Conservation (phyloP, 108 stramenopile genomes). For the Licmophora abbreviata region DNA sequence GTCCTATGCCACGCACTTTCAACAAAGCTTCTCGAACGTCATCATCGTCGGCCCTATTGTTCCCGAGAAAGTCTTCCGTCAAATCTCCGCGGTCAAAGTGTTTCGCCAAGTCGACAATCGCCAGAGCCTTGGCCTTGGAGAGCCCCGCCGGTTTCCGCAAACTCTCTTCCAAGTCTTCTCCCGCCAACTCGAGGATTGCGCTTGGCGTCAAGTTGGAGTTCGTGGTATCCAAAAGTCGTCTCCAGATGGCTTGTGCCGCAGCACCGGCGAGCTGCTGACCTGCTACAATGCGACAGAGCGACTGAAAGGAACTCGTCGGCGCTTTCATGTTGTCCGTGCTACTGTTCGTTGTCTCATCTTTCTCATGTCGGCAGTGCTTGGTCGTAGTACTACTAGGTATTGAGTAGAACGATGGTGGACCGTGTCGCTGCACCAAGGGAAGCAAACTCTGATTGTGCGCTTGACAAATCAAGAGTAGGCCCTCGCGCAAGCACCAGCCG, state of each 20-base stretch:
- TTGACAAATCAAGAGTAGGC: too few relatives aligned
- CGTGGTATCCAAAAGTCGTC: slow-evolving; percentile 16
- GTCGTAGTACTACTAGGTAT: too few relatives aligned
- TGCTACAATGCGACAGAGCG: slow-evolving; percentile 39
- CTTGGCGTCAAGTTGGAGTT: slow-evolving; percentile 17
- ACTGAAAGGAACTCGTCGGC: slow-evolving; percentile 33
- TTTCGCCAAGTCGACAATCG: slow-evolving; percentile 31
- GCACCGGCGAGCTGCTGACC: slow-evolving; percentile 43
- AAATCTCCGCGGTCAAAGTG: slow-evolving; percentile 20
- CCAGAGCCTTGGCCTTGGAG: slow-evolving; percentile 29
- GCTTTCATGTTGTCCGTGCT: slow-evolving; percentile 9
- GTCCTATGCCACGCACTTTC: slow-evolving; percentile 49
- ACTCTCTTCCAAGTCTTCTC: slow-evolving; percentile 17
- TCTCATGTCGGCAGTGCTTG: too few relatives aligned
- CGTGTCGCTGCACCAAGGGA: too few relatives aligned
- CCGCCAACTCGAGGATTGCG: slow-evolving; percentile 10
- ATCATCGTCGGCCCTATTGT: neutral
- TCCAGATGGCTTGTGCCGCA: slow-evolving; percentile 30
- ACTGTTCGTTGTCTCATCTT: too few relatives aligned
- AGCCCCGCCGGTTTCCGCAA: slow-evolving; percentile 29
- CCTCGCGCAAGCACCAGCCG: too few relatives aligned
- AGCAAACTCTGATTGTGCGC: too few relatives aligned
- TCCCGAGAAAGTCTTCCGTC: slow-evolving; percentile 17
- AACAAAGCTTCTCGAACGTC: slow-evolving; percentile 26
- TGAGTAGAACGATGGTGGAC: too few relatives aligned